Evolutionary conservation across 495 filamentous ascomycete species (phyloP).

Genomic region (Annulohypoxylon bovei): DNA sequence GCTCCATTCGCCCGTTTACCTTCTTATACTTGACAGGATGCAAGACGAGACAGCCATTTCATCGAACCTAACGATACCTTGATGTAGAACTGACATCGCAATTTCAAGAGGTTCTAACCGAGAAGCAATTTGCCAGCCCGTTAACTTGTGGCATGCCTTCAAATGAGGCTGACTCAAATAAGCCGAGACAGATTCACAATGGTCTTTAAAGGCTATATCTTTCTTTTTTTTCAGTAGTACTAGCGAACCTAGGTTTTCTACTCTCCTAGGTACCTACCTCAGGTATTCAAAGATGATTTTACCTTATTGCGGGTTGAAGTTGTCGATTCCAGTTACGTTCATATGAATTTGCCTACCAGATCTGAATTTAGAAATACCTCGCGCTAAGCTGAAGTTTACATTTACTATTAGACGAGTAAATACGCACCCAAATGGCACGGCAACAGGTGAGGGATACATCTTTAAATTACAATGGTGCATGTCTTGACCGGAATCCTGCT

Average conservation of each 20-base stretch:
- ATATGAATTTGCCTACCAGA: background rate
- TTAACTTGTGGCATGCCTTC: background rate
- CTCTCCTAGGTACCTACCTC: background rate
- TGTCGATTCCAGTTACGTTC: background rate
- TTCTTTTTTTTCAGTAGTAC: background rate
- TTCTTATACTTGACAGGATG: background rate
- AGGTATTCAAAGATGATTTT: background rate
- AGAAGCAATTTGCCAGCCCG: constrained; percentile 11
- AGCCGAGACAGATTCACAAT: constrained; percentile 1
- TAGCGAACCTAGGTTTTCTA: too few species aligned
- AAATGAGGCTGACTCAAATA: constrained; percentile 12
- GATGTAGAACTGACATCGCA: background rate
- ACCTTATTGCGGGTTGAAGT: background rate
- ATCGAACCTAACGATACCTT: background rate
- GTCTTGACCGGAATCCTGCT: background rate
- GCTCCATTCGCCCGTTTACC: background rate
- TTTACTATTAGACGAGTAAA: background rate
- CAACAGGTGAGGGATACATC: background rate
- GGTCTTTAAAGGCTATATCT: constrained; percentile 2
- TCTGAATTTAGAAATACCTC: background rate
- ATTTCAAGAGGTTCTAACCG: background rate
- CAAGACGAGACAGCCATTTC: background rate
- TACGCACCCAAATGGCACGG: background rate
- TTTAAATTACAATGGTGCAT: background rate
- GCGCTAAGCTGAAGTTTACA: background rate